Evolutionary conservation across 768 basidiomycete species (phyloP), one percentile per base, ranked within the genome.

Genomic region (Rhodotorula babjevae): DNA sequence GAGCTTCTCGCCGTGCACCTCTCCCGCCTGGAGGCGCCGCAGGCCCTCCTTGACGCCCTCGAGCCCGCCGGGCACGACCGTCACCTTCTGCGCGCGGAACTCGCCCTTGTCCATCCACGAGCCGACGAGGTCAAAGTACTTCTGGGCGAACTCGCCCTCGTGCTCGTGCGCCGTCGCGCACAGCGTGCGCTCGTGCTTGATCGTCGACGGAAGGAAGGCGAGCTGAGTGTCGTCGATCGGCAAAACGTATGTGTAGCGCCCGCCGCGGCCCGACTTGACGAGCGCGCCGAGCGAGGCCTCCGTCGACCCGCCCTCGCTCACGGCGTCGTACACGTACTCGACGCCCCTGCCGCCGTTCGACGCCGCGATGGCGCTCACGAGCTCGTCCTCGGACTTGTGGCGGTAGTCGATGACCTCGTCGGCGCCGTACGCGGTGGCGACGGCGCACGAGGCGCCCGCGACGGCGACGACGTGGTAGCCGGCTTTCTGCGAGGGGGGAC

Each of bases 351-450:
- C 9, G 23, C 67, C 67, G 21, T 62, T 42, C 5, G 58, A 65
- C 11, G 63, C 61, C 11, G 40, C 29, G 27, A 78, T 74, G 14
- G 50, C 76, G 19, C 47, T 14, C 21, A 64, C 65, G 49, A 76
- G 59, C 10, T 73, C 63, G 9, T 68, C 58, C 31, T 27, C 1
- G 25, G 65, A 58, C 58, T 70, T 71, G 53, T 25, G 11, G 49
- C 79, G 70, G 69, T 79, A 77, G 59, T 78, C 78, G 62, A 78
- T 60, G 3, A 78, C 42, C 21, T 67, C 71, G 67, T 78, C 77
- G 10, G 72, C 75, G 44, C 79, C 79, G 60, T 77, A 72, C 6
- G 61, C 21, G 31, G 58, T 46, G 0, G 78, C 65, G 40, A 67
- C 50, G 23, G 61, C 63, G 23, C 47, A 31, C 21, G 71, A 67